Conservation (phyloP, 768 basidiomycete genomes). For the Leccinum fibrillosum region DNA sequence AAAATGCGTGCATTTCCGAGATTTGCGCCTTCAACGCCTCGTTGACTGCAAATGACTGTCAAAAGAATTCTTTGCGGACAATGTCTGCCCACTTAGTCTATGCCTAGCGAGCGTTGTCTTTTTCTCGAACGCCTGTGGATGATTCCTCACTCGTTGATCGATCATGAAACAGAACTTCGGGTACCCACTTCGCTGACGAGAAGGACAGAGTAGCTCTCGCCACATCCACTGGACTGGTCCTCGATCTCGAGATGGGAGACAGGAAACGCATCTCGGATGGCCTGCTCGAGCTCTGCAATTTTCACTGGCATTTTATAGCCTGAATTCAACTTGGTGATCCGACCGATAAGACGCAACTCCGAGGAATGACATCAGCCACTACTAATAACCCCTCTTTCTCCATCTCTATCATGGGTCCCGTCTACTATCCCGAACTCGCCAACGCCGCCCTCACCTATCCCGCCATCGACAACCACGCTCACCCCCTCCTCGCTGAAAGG, state of each 20-base stretch:
- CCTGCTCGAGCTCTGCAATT: slow-evolving; percentile 50
- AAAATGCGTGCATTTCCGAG: slow-evolving; percentile 82
- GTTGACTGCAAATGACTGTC: slow-evolving; percentile 52
- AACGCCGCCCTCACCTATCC: slow-evolving; percentile 35
- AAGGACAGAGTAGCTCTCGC: slow-evolving; percentile 70
- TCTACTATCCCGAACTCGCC: slow-evolving; percentile 17
- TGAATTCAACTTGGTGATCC: slow-evolving; percentile 5
- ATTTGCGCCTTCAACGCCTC: slow-evolving; percentile 72
- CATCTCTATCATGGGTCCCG: slow-evolving; percentile 11
- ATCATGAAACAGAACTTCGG: not conserved
- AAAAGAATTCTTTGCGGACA: not conserved
- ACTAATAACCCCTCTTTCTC: not conserved
- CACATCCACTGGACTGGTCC: slow-evolving; percentile 79
- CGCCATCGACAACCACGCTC: slow-evolving; percentile 79
- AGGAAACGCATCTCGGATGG: slow-evolving; percentile 60
- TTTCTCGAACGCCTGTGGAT: slow-evolving; percentile 65
- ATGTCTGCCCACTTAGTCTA: slow-evolving; percentile 50
- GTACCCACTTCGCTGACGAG: slow-evolving; percentile 70
- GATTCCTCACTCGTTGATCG: slow-evolving; percentile 1
- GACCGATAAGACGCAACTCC: slow-evolving; percentile 10
- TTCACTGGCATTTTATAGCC: slow-evolving; percentile 56
- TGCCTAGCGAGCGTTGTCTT: slow-evolving; percentile 79
- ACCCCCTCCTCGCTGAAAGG: slow-evolving; percentile 55
- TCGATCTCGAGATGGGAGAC: slow-evolving; percentile 69
- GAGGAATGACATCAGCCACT: not conserved